Evolutionary conservation across 2,329 filamentous ascomycete species (phyloP).

Genomic region (Coleophoma cylindrospora): DNA sequence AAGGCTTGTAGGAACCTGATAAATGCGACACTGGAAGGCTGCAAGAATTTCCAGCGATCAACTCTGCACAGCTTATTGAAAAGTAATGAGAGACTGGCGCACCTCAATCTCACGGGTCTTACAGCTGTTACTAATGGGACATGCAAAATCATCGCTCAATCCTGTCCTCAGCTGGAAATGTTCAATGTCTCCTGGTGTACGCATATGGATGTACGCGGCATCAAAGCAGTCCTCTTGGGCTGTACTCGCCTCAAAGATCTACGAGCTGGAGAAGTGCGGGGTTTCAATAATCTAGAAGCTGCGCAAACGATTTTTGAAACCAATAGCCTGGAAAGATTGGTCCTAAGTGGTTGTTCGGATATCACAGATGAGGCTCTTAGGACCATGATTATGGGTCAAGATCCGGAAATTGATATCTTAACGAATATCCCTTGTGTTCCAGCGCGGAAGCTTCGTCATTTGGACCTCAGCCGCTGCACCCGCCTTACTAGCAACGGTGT

Average conservation of each 20-base stretch:
- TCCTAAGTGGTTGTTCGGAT: slow-evolving; percentile 74
- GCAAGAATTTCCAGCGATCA: slow-evolving; percentile 72
- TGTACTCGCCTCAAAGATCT: slow-evolving; percentile 75
- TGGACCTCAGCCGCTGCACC: slow-evolving; percentile 78
- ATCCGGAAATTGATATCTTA: slow-evolving; percentile 76
- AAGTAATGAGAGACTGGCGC: slow-evolving; percentile 71
- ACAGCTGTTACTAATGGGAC: slow-evolving; percentile 75
- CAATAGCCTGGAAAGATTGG: slow-evolving; percentile 78
- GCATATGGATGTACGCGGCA: slow-evolving; percentile 72
- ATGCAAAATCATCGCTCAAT: slow-evolving; percentile 78
- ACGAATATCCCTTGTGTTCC: slow-evolving; percentile 73
- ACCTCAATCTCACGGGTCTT: slow-evolving; percentile 82
- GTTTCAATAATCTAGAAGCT: slow-evolving; percentile 70
- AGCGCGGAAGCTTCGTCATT: slow-evolving; percentile 71
- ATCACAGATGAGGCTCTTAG: slow-evolving; percentile 70
- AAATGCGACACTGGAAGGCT: slow-evolving; percentile 85
- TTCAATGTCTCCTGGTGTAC: slow-evolving; percentile 94
- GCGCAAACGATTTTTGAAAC: slow-evolving; percentile 70
- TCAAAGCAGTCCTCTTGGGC: slow-evolving; percentile 65
- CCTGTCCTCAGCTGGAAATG: slow-evolving; percentile 75
- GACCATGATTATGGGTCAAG: slow-evolving; percentile 68
- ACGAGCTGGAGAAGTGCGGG: slow-evolving; percentile 73
- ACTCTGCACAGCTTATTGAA: slow-evolving; percentile 73
- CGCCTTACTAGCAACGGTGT: slow-evolving; percentile 70
- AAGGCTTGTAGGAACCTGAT: slow-evolving; percentile 82